phyloP scores from a whole-genome alignment of 1,284 basidiomycete species.

The Coniferiporia sulphurascens region DNA sequence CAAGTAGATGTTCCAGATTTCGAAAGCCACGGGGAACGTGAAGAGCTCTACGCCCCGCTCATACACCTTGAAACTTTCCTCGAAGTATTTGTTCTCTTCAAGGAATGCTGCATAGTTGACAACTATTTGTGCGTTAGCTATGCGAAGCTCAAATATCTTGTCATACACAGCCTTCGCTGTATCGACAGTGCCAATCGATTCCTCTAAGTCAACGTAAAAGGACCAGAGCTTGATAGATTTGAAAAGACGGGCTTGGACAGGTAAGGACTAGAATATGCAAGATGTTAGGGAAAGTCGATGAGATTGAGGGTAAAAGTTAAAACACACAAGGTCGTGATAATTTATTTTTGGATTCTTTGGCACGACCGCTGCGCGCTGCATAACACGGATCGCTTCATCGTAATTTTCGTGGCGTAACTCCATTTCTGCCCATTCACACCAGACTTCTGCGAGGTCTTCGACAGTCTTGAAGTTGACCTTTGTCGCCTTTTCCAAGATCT shows the following conservation, averaged over 20 bases:
- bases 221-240: conserved; percentile 99
- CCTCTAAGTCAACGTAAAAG: conserved; percentile 96
- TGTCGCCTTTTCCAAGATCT: conserved; percentile 88
- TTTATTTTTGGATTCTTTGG: conserved; percentile 89
- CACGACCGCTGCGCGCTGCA: conserved; percentile 92
- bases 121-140: conserved; percentile 98
- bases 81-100: conserved; percentile 97
- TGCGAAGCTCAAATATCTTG: conserved; percentile 94
- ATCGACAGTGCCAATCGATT: conserved; percentile 92
- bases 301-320: neutral
- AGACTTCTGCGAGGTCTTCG: conserved; percentile 96
- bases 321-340: conserved; percentile 90
- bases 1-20: conserved; percentile 99
- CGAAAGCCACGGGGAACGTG: conserved; percentile 97
- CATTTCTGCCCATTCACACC: conserved; percentile 99
- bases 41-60: conserved; percentile 97
- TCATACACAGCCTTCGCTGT: conserved; percentile 93
- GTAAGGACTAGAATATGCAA: conserved; percentile 51
- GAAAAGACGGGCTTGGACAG: conserved; percentile 89
- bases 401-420: conserved; percentile 97
- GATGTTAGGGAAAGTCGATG: conserved; percentile 17
- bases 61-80: conserved; percentile 98
- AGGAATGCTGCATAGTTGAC: conserved; percentile 97
- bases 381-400: conserved; percentile 89
- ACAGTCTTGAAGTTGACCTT: conserved; percentile 93